Evolutionary conservation across 1,284 basidiomycete genomes (phyloP).

Genomic region (Afroboletus lepidellus): DNA sequence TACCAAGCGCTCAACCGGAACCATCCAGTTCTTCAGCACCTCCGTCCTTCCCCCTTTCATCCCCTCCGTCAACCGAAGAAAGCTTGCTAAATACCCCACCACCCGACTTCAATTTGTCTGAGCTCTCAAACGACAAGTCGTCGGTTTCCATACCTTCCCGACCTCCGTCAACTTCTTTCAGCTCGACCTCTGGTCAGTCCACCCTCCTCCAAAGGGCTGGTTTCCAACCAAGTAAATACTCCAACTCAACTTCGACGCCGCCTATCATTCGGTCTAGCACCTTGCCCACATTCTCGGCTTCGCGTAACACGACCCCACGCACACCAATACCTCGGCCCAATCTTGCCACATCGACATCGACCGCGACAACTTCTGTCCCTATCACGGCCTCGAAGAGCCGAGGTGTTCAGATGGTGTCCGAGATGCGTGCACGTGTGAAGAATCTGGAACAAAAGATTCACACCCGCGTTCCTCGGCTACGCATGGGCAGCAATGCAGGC

Average conservation of each 20-base stretch:
- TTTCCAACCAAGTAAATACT: slow-evolving; percentile 47
- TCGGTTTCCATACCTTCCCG: slow-evolving; percentile 27
- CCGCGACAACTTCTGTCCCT: slow-evolving; percentile 35
- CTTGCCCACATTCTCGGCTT: slow-evolving; percentile 48
- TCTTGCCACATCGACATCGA: slow-evolving; percentile 41
- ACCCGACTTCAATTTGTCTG: slow-evolving; percentile 59
- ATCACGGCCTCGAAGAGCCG: slow-evolving; percentile 60
- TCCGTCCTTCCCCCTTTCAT: slow-evolving; percentile 18
- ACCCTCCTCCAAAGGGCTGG: slow-evolving; percentile 50
- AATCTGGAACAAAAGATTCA: slow-evolving; percentile 82
- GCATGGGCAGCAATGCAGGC: slow-evolving; percentile 69
- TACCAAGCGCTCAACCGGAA: slow-evolving; percentile 24
- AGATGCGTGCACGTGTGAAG: slow-evolving; percentile 78
- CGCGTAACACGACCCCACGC: slow-evolving; percentile 46
- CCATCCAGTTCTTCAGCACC: slow-evolving; percentile 28
- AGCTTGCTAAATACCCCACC: slow-evolving; percentile 60
- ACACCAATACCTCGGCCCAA: slow-evolving; percentile 46
- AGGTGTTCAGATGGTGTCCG: slow-evolving; percentile 85
- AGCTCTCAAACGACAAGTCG: slow-evolving; percentile 49
- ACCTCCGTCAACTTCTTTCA: slow-evolving; percentile 39
- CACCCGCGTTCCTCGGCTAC: slow-evolving; percentile 74
- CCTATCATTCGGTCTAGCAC: slow-evolving; percentile 57
- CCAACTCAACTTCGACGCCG: slow-evolving; percentile 42
- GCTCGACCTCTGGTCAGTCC: slow-evolving; percentile 43
- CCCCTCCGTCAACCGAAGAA: slow-evolving; percentile 31